Evolutionary conservation across 2,329 filamentous ascomycete species (phyloP).

Genomic region (Ophiobolus disseminans): DNA sequence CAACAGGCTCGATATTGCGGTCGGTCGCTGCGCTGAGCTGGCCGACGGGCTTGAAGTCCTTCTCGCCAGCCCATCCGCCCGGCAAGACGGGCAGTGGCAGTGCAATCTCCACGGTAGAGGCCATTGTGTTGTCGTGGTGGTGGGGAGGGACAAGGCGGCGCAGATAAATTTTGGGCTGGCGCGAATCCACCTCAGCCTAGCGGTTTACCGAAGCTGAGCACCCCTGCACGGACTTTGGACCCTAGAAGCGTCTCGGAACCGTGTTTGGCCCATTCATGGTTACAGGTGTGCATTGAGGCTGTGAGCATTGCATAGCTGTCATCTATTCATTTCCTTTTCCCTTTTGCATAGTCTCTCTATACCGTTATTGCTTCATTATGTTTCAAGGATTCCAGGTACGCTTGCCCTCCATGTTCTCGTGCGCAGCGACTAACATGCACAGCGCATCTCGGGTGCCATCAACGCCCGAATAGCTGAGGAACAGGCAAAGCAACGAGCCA

Average conservation of each 20-base stretch:
- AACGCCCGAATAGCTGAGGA: slow-evolving; percentile 90
- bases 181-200: slow-evolving; percentile 2
- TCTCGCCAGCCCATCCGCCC: slow-evolving; percentile 82
- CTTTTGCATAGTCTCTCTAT: slow-evolving; percentile 14
- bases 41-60: slow-evolving; percentile 88
- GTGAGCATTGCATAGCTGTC: slow-evolving; percentile 12
- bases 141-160: slow-evolving; percentile 13
- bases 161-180: slow-evolving; percentile 19
- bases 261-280: slow-evolving; percentile 19
- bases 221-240: slow-evolving; percentile 11
- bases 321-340: slow-evolving; percentile 10
- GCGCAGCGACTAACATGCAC: background rate
- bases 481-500: slow-evolving; percentile 75
- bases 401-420: background rate
- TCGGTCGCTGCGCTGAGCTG: slow-evolving; percentile 78
- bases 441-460: slow-evolving; percentile 85
- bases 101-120: slow-evolving; percentile 69
- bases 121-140: slow-evolving; percentile 60
- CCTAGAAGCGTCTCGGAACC: slow-evolving; percentile 27
- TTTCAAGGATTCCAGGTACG: slow-evolving; percentile 44
- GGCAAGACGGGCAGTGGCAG: slow-evolving; percentile 78
- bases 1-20: slow-evolving; percentile 93
- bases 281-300: slow-evolving; percentile 25
- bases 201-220: background rate
- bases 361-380: slow-evolving; percentile 44